phyloP scores from a whole-genome alignment of 2,329 filamentous ascomycete genomes.

The Cercospora berteroae region DNA sequence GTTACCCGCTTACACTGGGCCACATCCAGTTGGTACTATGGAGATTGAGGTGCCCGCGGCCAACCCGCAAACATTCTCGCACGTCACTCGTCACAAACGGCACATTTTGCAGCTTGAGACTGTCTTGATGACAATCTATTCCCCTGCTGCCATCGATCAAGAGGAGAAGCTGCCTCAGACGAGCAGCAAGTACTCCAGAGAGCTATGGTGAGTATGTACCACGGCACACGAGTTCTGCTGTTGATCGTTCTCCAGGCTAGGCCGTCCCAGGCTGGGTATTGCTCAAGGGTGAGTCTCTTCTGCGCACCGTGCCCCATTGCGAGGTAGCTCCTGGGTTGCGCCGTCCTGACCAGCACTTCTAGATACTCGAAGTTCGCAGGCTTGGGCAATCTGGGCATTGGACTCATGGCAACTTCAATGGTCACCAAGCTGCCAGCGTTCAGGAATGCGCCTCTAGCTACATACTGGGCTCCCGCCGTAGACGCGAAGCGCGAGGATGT shows the following conservation, averaged over 20 bases:
- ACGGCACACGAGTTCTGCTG: neutral
- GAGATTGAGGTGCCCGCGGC: conserved; percentile 55
- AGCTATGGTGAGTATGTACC: conserved; percentile 50
- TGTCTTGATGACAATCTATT: conserved; percentile 64
- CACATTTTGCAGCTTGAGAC: conserved; percentile 56
- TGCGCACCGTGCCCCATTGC: neutral
- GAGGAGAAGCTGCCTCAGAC: conserved; percentile 32
- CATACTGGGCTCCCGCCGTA: conserved; percentile 43
- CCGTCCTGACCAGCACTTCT: neutral
- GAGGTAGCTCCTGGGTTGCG: neutral
- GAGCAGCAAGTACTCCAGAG: conserved; percentile 48
- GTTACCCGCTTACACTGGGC: conserved; percentile 53
- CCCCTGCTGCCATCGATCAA: conserved; percentile 52
- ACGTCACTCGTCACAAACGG: conserved; percentile 50
- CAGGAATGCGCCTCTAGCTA: neutral
- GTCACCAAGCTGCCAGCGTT: conserved; percentile 60
- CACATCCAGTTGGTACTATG: conserved; percentile 54
- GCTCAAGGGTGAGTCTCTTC: conserved; percentile 47
- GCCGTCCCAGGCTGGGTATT: conserved; percentile 55
- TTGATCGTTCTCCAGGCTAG: conserved; percentile 40
- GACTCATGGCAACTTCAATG: conserved; percentile 58
- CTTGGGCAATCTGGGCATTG: conserved; percentile 50
- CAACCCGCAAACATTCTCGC: conserved; percentile 49
- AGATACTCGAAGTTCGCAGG: conserved; percentile 60
- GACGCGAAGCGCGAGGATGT: conserved; percentile 46